Evolutionary conservation across 352 stramenopile genomes (phyloP).

Genomic region (Pythium oligandrum): DNA sequence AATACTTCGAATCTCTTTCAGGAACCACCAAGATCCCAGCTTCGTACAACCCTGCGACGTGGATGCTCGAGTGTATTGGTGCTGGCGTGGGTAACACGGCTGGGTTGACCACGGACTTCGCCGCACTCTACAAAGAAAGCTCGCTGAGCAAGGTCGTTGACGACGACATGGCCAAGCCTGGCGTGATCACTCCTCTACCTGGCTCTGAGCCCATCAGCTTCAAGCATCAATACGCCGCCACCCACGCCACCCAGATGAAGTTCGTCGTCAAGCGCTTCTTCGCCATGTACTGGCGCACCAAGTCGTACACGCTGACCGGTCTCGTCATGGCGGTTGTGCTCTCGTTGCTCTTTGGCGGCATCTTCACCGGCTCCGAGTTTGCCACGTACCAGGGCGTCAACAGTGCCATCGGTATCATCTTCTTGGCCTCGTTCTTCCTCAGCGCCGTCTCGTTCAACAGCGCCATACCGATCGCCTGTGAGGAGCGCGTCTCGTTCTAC

Average conservation of each 20-base stretch:
- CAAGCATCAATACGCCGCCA: constrained; percentile 14
- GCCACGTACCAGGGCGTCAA: constrained; percentile 24
- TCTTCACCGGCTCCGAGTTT: constrained; percentile 25
- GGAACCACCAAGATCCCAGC: constrained; percentile 29
- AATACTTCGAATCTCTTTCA: constrained; percentile 57
- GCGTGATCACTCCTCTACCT: constrained; percentile 6
- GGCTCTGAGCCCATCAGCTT: constrained; percentile 17
- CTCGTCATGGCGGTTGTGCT: constrained; percentile 29
- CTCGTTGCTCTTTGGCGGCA: constrained; percentile 46
- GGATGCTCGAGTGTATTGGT: too few species aligned
- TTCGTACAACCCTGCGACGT: constrained; percentile 74
- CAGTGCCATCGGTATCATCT: constrained; percentile 61
- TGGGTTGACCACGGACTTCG: constrained; percentile 21
- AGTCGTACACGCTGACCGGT: constrained; percentile 60
- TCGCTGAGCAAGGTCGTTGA: constrained; percentile 7
- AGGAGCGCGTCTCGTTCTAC: constrained; percentile 83
- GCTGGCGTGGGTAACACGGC: constrained; percentile 21
- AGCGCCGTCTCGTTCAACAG: constrained; percentile 54
- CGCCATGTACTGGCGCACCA: constrained; percentile 68
- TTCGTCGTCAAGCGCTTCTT: constrained; percentile 28
- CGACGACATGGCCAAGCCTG: constrained; percentile 13
- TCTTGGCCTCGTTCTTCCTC: constrained; percentile 68
- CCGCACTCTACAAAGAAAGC: constrained; percentile 9
- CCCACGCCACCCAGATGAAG: constrained; percentile 9
- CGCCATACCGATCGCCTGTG: constrained; percentile 55